Conservation (phyloP, 345 rosid genomes). For the Angophora floribunda region DNA sequence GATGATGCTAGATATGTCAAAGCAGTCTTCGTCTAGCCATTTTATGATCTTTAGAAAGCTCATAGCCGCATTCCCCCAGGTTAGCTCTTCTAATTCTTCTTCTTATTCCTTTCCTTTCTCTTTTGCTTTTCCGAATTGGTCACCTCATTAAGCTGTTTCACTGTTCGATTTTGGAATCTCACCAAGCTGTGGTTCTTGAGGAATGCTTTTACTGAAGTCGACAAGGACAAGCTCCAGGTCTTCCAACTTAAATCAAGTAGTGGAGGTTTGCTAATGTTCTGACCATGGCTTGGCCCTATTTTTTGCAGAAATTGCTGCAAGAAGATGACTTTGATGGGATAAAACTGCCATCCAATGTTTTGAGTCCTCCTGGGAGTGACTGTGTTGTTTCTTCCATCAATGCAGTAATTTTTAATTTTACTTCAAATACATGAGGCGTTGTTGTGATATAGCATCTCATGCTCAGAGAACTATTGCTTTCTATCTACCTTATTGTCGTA, state of each 20-base stretch:
- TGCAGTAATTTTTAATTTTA: slow-evolving; percentile 38
- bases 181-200: slow-evolving; percentile 84
- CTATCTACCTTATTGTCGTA: background rate
- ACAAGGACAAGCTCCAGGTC: slow-evolving; percentile 65
- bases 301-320: slow-evolving; percentile 50
- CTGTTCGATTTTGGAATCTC: slow-evolving; percentile 34
- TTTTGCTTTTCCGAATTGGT: background rate
- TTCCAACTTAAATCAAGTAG: background rate
- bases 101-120: background rate
- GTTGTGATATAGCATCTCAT: background rate
- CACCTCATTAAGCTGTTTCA: background rate
- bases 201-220: slow-evolving; percentile 37
- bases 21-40: background rate
- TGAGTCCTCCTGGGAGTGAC: slow-evolving; percentile 68
- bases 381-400: slow-evolving; percentile 65
- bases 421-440: background rate
- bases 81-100: background rate
- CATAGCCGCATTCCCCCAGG: slow-evolving; percentile 33
- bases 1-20: background rate
- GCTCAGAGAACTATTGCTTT: background rate
- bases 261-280: background rate
- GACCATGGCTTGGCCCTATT: background rate
- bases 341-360: slow-evolving; percentile 79
- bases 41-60: background rate
- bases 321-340: slow-evolving; percentile 82